Conservation (phyloP, 2,329 filamentous ascomycete species). For the Neoarthrinium moseri region DNA sequence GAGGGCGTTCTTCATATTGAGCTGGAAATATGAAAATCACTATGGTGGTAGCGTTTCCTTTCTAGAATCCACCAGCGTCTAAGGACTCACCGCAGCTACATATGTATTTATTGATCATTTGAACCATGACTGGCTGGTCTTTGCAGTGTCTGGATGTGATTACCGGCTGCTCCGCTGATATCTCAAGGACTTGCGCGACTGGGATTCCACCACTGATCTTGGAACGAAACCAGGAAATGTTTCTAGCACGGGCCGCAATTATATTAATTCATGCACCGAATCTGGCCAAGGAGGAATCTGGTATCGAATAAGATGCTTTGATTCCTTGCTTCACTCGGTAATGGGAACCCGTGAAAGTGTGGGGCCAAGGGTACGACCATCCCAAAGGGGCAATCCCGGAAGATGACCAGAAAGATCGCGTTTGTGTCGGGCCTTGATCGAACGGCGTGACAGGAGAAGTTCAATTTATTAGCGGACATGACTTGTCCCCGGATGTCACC, state of each 20-base stretch:
- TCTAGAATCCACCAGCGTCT: no score
- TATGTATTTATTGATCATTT: not conserved
- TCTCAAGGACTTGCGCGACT: not conserved
- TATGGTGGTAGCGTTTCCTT: not conserved
- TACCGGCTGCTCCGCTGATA: no score
- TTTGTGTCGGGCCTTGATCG: not conserved
- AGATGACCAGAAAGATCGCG: not conserved
- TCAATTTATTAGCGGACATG: no score
- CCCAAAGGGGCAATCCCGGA: constrained; percentile 6
- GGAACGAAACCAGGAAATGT: not conserved
- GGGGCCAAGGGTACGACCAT: not conserved
- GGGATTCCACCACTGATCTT: constrained; percentile 4
- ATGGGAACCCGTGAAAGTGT: not conserved
- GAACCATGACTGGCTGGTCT: not conserved
- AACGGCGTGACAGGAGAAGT: not conserved
- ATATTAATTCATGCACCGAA: constrained; percentile 1
- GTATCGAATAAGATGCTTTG: constrained; percentile 1
- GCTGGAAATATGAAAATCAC: not conserved
- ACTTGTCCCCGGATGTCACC: constrained; percentile 1
- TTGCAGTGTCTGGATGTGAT: no score
- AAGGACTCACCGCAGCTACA: no score
- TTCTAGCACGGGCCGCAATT: not conserved
- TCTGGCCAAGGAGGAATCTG: not conserved
- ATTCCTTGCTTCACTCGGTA: not conserved
- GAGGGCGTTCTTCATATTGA: constrained; percentile 6